Evolutionary conservation across 345 rosid genomes (phyloP).

Genomic region (Euphorbia lathyris): DNA sequence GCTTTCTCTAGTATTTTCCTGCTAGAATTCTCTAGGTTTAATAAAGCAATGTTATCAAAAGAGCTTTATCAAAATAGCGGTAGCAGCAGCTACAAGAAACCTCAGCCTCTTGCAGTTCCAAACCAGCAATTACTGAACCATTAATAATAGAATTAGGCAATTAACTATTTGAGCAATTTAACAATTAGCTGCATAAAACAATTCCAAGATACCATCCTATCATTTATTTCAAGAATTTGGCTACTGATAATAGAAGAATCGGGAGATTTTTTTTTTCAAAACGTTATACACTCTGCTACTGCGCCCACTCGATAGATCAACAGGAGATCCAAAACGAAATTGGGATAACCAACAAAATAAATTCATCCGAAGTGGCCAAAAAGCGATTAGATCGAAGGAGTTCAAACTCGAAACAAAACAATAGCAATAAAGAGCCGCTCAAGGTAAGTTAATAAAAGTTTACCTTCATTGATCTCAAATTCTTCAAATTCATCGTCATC

Average conservation of each 20-base stretch:
- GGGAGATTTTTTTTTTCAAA: too few relatives aligned
- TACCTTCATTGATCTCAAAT: constrained; percentile 65
- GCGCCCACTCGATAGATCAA: background rate
- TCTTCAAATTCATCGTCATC: constrained; percentile 97
- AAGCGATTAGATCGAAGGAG: background rate
- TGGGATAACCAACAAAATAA: background rate
- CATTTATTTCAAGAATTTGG: background rate
- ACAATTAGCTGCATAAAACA: background rate
- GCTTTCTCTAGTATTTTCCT: too few relatives aligned
- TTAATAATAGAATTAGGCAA: background rate
- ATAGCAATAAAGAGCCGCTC: background rate
- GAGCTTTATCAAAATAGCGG: background rate
- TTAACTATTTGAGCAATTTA: background rate
- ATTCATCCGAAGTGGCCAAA: background rate
- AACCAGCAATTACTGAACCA: background rate
- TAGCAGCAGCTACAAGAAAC: background rate
- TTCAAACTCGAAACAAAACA: background rate
- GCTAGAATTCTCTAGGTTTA: background rate
- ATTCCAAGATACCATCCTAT: background rate
- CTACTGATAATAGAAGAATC: background rate
- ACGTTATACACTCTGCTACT: background rate
- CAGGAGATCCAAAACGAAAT: background rate
- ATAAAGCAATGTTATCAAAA: too few relatives aligned
- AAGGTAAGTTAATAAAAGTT: background rate
- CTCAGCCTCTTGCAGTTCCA: background rate